Conservation (phyloP, 1,284 basidiomycete genomes). For the Sparassis latifolia region DNA sequence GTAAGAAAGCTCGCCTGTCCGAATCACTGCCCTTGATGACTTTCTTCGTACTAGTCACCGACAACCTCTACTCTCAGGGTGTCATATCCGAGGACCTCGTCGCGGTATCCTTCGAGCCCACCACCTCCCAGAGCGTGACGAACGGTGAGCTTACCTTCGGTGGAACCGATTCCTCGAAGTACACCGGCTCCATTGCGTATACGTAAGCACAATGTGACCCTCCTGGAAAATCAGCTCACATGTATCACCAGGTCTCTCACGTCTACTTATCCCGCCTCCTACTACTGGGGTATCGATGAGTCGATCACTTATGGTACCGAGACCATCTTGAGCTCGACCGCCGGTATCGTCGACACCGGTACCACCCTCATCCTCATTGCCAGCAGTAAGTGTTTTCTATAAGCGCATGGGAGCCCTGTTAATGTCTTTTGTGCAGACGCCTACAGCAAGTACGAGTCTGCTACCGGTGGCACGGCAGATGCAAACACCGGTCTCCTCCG, state of each 20-base stretch:
- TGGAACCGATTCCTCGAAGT: slow-evolving; percentile 37
- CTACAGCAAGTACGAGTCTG: slow-evolving; percentile 25
- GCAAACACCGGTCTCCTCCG: slow-evolving; percentile 33
- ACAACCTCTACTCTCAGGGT: slow-evolving; percentile 32
- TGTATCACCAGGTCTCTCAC: slow-evolving; percentile 36
- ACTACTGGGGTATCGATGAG: slow-evolving; percentile 62
- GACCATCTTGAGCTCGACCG: slow-evolving; percentile 38
- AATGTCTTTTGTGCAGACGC: slow-evolving; percentile 19
- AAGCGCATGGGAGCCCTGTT: background rate
- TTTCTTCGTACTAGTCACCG: slow-evolving; percentile 20
- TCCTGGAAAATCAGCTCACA: background rate
- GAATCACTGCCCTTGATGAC: background rate
- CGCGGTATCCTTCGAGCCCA: slow-evolving; percentile 45
- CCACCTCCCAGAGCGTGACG: slow-evolving; percentile 21
- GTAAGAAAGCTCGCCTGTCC: slow-evolving; percentile 7
- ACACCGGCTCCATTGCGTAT: slow-evolving; percentile 38
- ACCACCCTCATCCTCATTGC: slow-evolving; percentile 34
- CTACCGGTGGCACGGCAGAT: slow-evolving; percentile 33
- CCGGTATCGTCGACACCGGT: slow-evolving; percentile 63
- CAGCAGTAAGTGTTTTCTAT: slow-evolving; percentile 15
- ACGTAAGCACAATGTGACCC: slow-evolving; percentile 26
- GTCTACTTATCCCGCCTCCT: slow-evolving; percentile 36
- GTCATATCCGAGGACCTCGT: slow-evolving; percentile 36
- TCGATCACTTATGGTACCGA: slow-evolving; percentile 45
- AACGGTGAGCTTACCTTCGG: slow-evolving; percentile 48